A percentile compares a stretch with the other conserved stretches of the same genome.
Conservation (phyloP, 2,329 filamentous ascomycete species). For the Didymella sp. region DNA sequence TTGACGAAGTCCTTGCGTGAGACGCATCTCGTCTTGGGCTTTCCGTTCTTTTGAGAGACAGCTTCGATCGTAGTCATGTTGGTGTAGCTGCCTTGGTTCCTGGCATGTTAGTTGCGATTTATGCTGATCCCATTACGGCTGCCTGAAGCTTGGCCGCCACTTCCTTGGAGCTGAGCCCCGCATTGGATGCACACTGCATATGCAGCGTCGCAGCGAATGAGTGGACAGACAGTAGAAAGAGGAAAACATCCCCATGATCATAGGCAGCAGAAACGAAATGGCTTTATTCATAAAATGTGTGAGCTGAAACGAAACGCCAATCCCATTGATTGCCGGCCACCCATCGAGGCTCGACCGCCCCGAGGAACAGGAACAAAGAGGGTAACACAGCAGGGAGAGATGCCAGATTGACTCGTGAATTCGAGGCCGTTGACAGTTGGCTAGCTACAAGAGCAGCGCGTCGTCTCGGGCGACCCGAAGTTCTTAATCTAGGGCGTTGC, state of each 20-base stretch:
- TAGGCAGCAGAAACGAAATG: background rate
- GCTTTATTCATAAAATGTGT: slow-evolving; percentile 25
- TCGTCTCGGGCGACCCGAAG: slow-evolving; percentile 7
- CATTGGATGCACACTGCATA: background rate
- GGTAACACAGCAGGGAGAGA: slow-evolving; percentile 36
- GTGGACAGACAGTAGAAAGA: background rate
- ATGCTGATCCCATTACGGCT: background rate
- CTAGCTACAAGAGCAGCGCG: slow-evolving; percentile 25
- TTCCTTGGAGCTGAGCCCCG: background rate
- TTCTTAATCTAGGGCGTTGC: slow-evolving; percentile 44
- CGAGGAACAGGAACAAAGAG: slow-evolving; percentile 29
- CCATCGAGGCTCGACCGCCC: slow-evolving; percentile 34
- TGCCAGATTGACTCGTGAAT: slow-evolving; percentile 43
- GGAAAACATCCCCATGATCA: background rate
- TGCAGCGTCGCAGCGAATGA: slow-evolving; percentile 4
- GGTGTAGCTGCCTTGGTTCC: background rate
- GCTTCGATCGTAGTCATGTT: slow-evolving; percentile 2
- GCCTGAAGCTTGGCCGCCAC: slow-evolving; percentile 12
- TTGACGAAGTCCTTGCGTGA: slow-evolving; percentile 20
- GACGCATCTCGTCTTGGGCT: background rate
- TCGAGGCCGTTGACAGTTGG: slow-evolving; percentile 13
- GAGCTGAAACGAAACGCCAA: slow-evolving; percentile 46
- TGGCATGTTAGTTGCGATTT: background rate
- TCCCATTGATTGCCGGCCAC: slow-evolving; percentile 33
- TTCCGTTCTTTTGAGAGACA: background rate